Conservation (phyloP, 805 yeast genomes). For the Yamadazyma olivae region DNA sequence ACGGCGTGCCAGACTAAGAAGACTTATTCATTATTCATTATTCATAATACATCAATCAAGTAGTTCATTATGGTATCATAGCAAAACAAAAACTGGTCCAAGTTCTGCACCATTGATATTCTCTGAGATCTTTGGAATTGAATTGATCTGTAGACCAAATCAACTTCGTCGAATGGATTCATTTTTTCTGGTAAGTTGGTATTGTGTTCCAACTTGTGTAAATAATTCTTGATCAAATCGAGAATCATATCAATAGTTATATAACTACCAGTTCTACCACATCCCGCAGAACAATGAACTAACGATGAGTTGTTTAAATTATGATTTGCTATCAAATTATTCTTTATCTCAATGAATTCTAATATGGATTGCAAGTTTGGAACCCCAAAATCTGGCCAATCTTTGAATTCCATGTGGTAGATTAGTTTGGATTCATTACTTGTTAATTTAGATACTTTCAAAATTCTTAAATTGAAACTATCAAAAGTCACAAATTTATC, state of each 20-base stretch:
- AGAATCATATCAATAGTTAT: conserved; percentile 43
- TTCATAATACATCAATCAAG: conserved; percentile 10
- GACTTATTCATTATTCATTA: conserved; percentile 5
- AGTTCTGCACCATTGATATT: conserved; percentile 79
- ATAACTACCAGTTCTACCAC: conserved; percentile 56
- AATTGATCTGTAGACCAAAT: conserved; percentile 61
- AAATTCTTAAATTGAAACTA: conserved; percentile 15
- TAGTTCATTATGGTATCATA: conserved; percentile 55
- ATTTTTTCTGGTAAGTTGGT: conserved; percentile 1
- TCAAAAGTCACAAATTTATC: conserved; percentile 9
- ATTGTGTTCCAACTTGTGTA: neutral
- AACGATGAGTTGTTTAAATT: conserved; percentile 17
- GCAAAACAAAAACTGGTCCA: conserved; percentile 70
- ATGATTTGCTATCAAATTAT: conserved; percentile 17
- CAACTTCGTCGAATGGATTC: conserved; percentile 33
- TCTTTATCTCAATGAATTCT: conserved; percentile 30
- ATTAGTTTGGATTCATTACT: conserved; percentile 16
- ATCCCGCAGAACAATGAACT: conserved; percentile 61
- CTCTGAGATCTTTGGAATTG: conserved; percentile 70
- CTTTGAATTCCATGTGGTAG: conserved; percentile 37
- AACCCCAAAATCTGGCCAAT: conserved; percentile 50
- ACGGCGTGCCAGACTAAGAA: too few relatives aligned
- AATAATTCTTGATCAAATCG: conserved; percentile 18
- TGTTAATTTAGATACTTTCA: conserved; percentile 10
- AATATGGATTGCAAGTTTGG: conserved; percentile 32